Evolutionary conservation across 2,329 filamentous ascomycete species (phyloP).

Genomic region (Cladosporium velox): DNA sequence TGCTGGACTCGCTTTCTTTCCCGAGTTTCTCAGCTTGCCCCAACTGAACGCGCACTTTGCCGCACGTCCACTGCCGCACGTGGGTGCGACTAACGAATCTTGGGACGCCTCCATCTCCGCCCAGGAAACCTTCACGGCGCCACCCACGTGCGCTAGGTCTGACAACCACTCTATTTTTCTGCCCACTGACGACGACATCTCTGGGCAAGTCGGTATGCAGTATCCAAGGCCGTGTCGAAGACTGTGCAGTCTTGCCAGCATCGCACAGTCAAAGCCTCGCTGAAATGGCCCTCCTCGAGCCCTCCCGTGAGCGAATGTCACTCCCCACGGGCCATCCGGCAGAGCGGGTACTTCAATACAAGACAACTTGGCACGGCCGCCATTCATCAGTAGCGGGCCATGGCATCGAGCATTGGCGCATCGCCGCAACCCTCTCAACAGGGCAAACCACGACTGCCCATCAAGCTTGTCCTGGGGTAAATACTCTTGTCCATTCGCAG

Average conservation of each 20-base stretch:
- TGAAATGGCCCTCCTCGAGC: neutral
- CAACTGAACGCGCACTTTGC: neutral
- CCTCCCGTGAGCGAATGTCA: neutral
- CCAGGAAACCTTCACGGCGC: constrained; percentile 12
- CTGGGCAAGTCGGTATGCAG: neutral
- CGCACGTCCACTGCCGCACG: constrained; percentile 1
- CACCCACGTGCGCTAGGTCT: constrained; percentile 12
- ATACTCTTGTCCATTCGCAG: constrained; percentile 3
- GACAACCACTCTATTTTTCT: constrained; percentile 3
- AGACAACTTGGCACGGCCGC: constrained; percentile 18
- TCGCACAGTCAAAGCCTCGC: neutral
- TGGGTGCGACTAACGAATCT: neutral
- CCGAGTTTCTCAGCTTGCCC: constrained; percentile 1
- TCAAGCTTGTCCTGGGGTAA: constrained; percentile 10
- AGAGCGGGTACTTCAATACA: constrained; percentile 17
- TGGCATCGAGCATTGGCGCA: constrained; percentile 19
- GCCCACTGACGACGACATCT: neutral
- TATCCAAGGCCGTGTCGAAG: neutral
- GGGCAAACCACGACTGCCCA: constrained; percentile 2
- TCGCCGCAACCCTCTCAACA: constrained; percentile 12
- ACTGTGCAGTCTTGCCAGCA: neutral
- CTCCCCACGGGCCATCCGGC: constrained; percentile 5
- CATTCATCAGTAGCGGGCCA: constrained; percentile 19
- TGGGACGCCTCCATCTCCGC: neutral
- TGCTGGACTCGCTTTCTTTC: neutral